These are phyloP conservation scores for Eucalyptus tenuipes DNA, from an alignment of 345 rosid genomes.

Conservation along the genomic window DNA sequence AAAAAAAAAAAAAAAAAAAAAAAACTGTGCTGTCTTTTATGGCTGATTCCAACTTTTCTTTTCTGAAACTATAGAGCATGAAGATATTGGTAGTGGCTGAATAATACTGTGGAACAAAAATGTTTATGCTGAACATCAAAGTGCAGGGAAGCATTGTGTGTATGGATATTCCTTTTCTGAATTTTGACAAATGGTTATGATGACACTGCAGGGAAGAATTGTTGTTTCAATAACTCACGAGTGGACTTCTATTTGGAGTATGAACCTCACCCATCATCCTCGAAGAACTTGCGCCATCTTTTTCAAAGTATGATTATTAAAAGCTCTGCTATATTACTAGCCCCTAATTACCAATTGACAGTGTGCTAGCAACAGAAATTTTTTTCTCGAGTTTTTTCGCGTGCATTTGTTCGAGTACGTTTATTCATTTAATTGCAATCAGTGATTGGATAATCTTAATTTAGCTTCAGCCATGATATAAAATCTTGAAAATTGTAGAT, in stretches of 20 bases:
- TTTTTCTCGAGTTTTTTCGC: neutral
- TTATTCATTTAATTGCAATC: neutral
- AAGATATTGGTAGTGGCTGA: neutral
- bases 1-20: neutral
- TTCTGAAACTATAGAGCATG: neutral
- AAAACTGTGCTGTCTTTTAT: neutral
- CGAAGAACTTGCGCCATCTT: conserved; percentile 81
- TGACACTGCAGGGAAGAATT: conserved; percentile 54
- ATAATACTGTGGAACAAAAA: neutral
- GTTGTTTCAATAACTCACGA: conserved; percentile 66
- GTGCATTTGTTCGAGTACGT: neutral
- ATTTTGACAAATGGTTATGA: neutral
- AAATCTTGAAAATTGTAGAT: neutral
- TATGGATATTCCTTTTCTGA: neutral
- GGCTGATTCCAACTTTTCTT: neutral
- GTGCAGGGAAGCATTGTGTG: neutral
- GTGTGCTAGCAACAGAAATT: neutral
- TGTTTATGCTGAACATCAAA: neutral
- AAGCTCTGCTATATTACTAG: neutral
- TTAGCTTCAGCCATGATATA: neutral
- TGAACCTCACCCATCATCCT: conserved; percentile 90
- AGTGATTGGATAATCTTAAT: neutral
- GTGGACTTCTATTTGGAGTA: conserved; percentile 57
- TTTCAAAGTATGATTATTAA: conserved; percentile 58
- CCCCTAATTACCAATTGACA: neutral